Evolutionary conservation across 2,329 filamentous ascomycete genomes (phyloP), one percentile per base, ranked within the genome.

Genomic region (Venturia asperata): DNA sequence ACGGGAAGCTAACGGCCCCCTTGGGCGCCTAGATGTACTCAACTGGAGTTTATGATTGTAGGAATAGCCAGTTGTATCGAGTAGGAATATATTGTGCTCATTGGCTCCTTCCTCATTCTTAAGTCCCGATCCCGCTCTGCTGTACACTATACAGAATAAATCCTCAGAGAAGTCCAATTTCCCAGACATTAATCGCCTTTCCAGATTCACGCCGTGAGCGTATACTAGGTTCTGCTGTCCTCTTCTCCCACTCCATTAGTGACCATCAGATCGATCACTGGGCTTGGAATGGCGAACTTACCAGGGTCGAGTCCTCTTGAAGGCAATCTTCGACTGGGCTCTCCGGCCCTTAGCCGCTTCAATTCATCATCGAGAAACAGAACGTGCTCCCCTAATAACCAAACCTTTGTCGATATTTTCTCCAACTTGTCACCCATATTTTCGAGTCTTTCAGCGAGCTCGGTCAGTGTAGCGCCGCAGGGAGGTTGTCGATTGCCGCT

Each of bases 41-140:
- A 58, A 58, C 37, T 58, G 52, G 52, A 58, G 3, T 58, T 37
- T 58, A 15, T 58, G 30, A 58, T 37, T n/a, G 27, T 34, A 58
- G 27, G 52, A 3, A 11, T 37, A n/a, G 27, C 10, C 3, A 49
- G 6, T 56, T n/a, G 49, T 30, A 9, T n/a, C n/a, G 27, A 37
- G 5, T 34, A 56, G 5, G 24, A 15, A n/a, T n/a, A 19, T 2
- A 34, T 27, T 13, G 30, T n/a, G 9, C 13, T 37, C 5, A n/a
- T 37, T 6, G 3, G 19, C 17, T 7, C 27, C 17, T 34, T 34
- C 30, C 24, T 37, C 10, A 7, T 10, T 24, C 15, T 15, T n/a
- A 11, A 58, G 27, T 34, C 19, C 52, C 21, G 17, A 19, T 7
- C 15, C 52, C 19, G 24, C 52, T 21, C 24, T 17, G 3, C 11